Evolutionary conservation across 1,284 basidiomycete genomes (phyloP).

Genomic region (Sporisorium graminicola): DNA sequence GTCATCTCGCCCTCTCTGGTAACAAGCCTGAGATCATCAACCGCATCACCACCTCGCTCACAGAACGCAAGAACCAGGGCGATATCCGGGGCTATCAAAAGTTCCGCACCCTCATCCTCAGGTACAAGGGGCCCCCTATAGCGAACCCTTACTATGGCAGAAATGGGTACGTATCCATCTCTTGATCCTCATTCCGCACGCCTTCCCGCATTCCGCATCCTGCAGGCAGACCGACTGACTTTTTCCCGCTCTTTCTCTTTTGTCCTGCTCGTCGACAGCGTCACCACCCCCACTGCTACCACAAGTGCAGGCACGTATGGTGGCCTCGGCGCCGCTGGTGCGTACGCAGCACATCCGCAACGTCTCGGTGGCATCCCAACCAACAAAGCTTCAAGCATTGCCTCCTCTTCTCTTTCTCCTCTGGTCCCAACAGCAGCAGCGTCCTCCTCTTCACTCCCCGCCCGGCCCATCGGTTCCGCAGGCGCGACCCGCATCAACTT

Average conservation of each 20-base stretch:
- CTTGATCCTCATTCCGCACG: neutral
- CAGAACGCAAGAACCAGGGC: constrained; percentile 27
- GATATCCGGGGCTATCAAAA: constrained; percentile 38
- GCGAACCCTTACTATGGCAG: constrained; percentile 6
- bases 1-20: constrained; percentile 47
- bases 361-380: constrained; percentile 29
- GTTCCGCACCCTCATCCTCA: constrained; percentile 43
- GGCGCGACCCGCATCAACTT: constrained; percentile 48
- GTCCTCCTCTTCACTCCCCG: constrained; percentile 4
- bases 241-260: neutral
- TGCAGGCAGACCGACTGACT: constrained; percentile 5
- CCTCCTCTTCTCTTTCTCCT: constrained; percentile 34
- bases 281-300: neutral
- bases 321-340: constrained; percentile 22
- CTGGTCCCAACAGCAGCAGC: constrained; percentile 15
- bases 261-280: neutral
- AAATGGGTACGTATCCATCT: constrained; percentile 19
- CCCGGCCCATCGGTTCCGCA: constrained; percentile 20
- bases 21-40: constrained; percentile 58
- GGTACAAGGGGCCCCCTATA: constrained; percentile 26
- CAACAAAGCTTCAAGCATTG: constrained; percentile 30
- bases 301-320: constrained; percentile 45
- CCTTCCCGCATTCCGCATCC: neutral
- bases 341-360: constrained; percentile 30
- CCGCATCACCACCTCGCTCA: constrained; percentile 38